Conservation (phyloP, 495 filamentous ascomycete species). For the Neurospora intermedia region DNA sequence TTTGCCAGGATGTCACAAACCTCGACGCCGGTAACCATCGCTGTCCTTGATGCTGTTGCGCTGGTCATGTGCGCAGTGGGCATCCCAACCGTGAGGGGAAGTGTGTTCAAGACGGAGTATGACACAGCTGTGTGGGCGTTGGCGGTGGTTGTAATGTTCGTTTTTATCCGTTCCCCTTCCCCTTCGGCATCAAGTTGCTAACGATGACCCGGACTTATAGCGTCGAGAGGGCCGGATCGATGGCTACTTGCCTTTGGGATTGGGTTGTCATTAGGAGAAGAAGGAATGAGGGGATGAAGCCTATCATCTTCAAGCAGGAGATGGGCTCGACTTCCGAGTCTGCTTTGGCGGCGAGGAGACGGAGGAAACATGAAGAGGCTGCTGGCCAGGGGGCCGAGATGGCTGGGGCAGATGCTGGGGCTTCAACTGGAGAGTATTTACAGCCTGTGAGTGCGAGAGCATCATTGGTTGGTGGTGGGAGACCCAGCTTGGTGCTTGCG, state of each 20-base stretch:
- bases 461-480: not conserved
- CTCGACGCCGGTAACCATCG: not conserved
- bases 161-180: not conserved
- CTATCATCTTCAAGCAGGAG: not conserved
- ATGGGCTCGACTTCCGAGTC: not conserved
- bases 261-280: not conserved
- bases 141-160: not conserved
- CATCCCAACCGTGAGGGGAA: not conserved
- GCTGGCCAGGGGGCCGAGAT: not conserved
- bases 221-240: not conserved
- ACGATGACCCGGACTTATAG: not conserved
- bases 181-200: not conserved
- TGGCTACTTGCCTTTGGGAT: not conserved
- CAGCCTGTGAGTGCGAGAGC: not conserved
- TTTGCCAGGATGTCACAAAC: not conserved
- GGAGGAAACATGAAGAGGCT: not conserved
- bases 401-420: not conserved
- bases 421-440: not conserved
- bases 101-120: not conserved
- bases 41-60: not conserved
- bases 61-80: not conserved
- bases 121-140: not conserved
- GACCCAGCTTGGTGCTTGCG: not conserved
- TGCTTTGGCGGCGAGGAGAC: not conserved
- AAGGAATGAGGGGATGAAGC: not conserved